Evolutionary conservation across 257 asterid species (phyloP).

Genomic region (Solanum arcanum): DNA sequence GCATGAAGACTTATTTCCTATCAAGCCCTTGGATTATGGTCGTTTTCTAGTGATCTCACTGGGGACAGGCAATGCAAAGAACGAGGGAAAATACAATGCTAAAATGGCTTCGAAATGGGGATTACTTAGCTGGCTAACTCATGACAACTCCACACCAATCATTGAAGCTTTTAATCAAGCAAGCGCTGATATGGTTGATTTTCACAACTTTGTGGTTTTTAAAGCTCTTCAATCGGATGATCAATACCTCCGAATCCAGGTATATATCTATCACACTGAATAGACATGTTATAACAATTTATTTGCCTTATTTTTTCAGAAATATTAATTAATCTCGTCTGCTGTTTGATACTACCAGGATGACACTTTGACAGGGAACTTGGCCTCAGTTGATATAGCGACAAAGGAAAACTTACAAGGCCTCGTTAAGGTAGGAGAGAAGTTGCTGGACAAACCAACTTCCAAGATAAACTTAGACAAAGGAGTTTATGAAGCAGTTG

Average conservation of each 20-base stretch:
- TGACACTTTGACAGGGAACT: constrained; percentile 26
- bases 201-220: constrained; percentile 35
- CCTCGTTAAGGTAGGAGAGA: constrained; percentile 40
- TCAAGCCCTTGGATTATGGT: constrained; percentile 26
- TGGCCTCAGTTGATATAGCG: constrained; percentile 22
- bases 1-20: constrained; percentile 27
- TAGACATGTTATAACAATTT: background rate
- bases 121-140: constrained; percentile 34
- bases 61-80: constrained; percentile 44
- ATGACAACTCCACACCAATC: constrained; percentile 26
- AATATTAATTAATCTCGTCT: background rate
- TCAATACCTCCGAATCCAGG: constrained; percentile 58
- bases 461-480: constrained; percentile 27
- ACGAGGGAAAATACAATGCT: constrained; percentile 26
- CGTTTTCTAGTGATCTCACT: constrained; percentile 44
- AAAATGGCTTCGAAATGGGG: constrained; percentile 45
- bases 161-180: constrained; percentile 25
- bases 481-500: constrained; percentile 27
- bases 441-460: constrained; percentile 29
- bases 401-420: constrained; percentile 36
- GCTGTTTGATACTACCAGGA: constrained; percentile 16
- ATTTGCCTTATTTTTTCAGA: background rate
- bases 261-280: background rate
- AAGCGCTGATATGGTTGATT: constrained; percentile 47
- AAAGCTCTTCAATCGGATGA: constrained; percentile 36